A percentile compares a stretch with the other conserved stretches of the same genome.
Conservation (phyloP, 345 rosid genomes). For the Bruguiera sexangula region DNA sequence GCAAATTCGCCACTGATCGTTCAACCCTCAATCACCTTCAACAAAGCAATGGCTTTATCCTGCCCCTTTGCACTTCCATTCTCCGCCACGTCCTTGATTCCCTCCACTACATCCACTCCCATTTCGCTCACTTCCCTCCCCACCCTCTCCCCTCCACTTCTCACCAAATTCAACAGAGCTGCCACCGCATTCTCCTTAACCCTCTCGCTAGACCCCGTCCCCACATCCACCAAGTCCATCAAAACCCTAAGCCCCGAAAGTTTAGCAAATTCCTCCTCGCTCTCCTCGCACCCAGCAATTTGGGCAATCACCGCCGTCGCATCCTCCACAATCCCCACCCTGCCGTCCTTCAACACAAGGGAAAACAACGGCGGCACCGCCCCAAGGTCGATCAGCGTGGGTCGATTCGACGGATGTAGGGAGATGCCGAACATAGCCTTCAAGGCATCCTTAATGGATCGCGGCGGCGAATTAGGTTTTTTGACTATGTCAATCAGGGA, state of each 20-base stretch:
- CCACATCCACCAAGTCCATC: constrained; percentile 68
- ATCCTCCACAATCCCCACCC: constrained; percentile 84
- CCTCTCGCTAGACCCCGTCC: constrained; percentile 60
- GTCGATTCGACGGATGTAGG: constrained; percentile 60
- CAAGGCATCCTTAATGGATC: constrained; percentile 79
- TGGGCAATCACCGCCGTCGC: constrained; percentile 91
- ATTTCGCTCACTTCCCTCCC: constrained; percentile 41
- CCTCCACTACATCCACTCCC: constrained; percentile 46
- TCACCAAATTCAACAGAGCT: constrained; percentile 66
- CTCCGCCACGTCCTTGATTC: constrained; percentile 54
- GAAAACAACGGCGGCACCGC: constrained; percentile 60
- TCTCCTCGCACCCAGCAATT: constrained; percentile 86
- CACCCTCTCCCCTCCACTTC: constrained; percentile 52
- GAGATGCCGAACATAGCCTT: constrained; percentile 80
- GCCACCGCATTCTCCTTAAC: constrained; percentile 77
- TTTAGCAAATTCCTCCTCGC: constrained; percentile 58
- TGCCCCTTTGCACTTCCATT: constrained; percentile 63
- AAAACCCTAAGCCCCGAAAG: constrained; percentile 53
- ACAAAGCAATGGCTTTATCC: constrained; percentile 54
- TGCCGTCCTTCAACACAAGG: constrained; percentile 62
- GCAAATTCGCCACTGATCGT: constrained; percentile 9
- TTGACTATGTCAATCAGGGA: constrained; percentile 60
- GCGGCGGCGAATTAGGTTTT: constrained; percentile 49
- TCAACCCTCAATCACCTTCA: constrained; percentile 39
- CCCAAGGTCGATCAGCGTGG: constrained; percentile 62